Conservation (phyloP, 2,329 filamentous ascomycete species). For the Aspergillus bombycis region DNA sequence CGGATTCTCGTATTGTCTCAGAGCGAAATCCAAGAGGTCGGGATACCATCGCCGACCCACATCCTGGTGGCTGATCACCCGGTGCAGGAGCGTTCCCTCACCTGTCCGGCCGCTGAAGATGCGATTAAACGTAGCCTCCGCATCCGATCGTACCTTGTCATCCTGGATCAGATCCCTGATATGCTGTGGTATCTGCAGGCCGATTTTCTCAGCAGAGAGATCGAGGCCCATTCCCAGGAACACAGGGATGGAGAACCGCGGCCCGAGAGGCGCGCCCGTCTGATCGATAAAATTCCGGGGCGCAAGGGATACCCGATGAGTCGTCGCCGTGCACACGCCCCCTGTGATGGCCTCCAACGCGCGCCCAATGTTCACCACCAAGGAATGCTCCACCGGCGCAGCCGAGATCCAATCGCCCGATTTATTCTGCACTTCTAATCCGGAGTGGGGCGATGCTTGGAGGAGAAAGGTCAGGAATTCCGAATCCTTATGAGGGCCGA, state of each 20-base stretch:
- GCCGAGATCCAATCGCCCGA: conserved; percentile 51
- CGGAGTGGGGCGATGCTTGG: conserved; percentile 48
- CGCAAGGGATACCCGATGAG: conserved; percentile 38
- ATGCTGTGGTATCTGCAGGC: conserved; percentile 34
- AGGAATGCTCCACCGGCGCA: conserved; percentile 46
- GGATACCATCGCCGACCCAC: conserved; percentile 42
- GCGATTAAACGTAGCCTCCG: conserved; percentile 40
- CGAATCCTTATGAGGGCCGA: conserved; percentile 53
- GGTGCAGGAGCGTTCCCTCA: conserved; percentile 39
- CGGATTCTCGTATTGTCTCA: conserved; percentile 27
- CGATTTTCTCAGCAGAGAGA: conserved; percentile 32
- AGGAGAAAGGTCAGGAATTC: conserved; percentile 54
- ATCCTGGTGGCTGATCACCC: conserved; percentile 42
- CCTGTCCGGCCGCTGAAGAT: conserved; percentile 36
- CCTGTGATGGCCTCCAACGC: conserved; percentile 40
- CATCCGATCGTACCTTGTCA: conserved; percentile 38
- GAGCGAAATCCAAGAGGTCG: conserved; percentile 33
- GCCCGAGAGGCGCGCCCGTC: conserved; percentile 28
- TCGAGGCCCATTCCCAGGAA: conserved; percentile 42
- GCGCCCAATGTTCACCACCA: conserved; percentile 55
- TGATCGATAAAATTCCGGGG: conserved; percentile 31
- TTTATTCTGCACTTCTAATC: conserved; percentile 54
- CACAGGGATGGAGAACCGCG: conserved; percentile 40
- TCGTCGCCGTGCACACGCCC: conserved; percentile 41
- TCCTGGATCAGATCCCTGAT: conserved; percentile 35